Evolutionary conservation across 2,329 filamentous ascomycete genomes (phyloP), one percentile per base, ranked within the genome.

Genomic region (Orbilia javanica): DNA sequence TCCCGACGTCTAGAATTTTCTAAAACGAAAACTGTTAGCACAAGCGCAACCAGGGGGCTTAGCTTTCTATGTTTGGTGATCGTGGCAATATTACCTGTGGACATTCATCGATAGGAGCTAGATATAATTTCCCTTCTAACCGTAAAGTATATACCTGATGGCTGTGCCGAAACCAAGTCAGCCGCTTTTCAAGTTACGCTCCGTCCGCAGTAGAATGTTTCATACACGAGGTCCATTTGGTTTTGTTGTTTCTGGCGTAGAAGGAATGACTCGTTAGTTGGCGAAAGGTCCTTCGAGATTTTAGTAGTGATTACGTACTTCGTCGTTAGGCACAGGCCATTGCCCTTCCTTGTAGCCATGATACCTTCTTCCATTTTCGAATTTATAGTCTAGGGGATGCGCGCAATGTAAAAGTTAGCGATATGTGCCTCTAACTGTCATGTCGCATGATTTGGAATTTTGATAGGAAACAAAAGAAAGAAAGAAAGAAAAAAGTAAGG

Each of bases 241-340:
- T 79, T 74, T 74, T 79, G 75, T 79, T 79, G 75, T 65, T 69
- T 74, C 75, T 77, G 60, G 63, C 29, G 18, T 31, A 25, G 29
- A 39, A 18, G 34, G 18, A 48, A 42, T 22, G 13, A 20, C n/a
- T n/a, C 10, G 22, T 64, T 72, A 55, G 68, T 27, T 52, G 31
- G 3, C 29, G n/a, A 3, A 44, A 2, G 8, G 3, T 22, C 55
- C 13, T 15, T 50, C 27, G 11, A 22, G 46, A 42, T 69, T 10
- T 15, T n/a, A 34, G 5, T 20, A 31, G 44, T 72, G 29, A 36
- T 11, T 25, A 42, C 39, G 27, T 46, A 76, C 65, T 50, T 88
- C 86, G 74, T 88, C 87, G 79, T 88, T 88, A n/a, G 87, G 87
- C 18, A 88, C 81, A 31, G 86, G 86, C 79, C 88, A 88, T 55